Base-by-base conservation (phyloP, 2,329 filamentous ascomycete species). In the Diaporthe ampelina region DNA sequence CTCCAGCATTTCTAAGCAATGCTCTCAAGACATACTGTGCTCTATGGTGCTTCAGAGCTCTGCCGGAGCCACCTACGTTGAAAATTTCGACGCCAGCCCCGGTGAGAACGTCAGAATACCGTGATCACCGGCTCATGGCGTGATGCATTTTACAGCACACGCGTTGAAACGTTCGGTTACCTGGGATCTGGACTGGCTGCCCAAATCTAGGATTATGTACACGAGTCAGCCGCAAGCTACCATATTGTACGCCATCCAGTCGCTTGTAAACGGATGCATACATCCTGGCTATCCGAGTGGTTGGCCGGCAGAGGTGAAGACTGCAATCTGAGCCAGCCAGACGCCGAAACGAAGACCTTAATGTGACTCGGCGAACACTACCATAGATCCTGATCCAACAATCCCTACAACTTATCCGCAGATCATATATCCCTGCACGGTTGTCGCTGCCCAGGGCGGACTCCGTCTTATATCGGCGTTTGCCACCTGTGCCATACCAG, bases 391-490 rank as follows among this genome's bases (percentile, higher is more conserved):
- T 24, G 43, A 32, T 10, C 26, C 43, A 32, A n/a, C 37, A 45
- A 50, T 67, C 43, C 61, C 21, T 50, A 37, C 61, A 50, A 43
- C 29, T 67, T 67, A 37, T 15, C 7, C 29, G 61, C 45, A 67
- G 61, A 67, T 67, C 61, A 67, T 52, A 52, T 67, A 52, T 65
- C 61, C 61, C 21, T 65, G 61, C 61, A 65, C 43, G 61, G 40
- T 50, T 50, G 43, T 45, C 35, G 11, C 61, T 52, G 26, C 61
- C 43, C 61, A 37, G 61, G 26, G 45, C 61, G 50, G 13, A 24
- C 8, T 32, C 59, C 61, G 13, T 35, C 43, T 67, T 67, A 67
- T 50, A 50, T 11, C 48, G 61, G 45, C 43, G 43, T 65, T 67
- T 37, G 61, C 61, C 61, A 67, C 43, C 29, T 67, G 11, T 24